Conservation (phyloP, 257 asterid species). For the Forsythia suspensa region DNA sequence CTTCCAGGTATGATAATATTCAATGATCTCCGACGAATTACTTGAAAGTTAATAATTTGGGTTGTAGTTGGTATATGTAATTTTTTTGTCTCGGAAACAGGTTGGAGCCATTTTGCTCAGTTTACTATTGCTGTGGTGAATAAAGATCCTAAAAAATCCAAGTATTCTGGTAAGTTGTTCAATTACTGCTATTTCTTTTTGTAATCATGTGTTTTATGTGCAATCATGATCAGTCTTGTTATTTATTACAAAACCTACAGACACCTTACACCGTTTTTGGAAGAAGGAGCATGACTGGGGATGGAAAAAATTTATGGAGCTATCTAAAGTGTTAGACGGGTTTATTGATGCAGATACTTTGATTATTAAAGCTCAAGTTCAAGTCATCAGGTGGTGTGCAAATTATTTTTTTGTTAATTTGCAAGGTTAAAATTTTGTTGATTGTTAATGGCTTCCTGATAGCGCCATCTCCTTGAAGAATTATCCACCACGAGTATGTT, state of each 20-base stretch:
- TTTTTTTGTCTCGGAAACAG: conserved; percentile 23
- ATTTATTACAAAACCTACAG: conserved; percentile 24
- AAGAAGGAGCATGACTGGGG: conserved; percentile 63
- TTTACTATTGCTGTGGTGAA: conserved; percentile 60
- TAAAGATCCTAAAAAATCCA: conserved; percentile 54
- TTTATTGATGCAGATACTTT: conserved; percentile 53
- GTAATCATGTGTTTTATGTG: neutral
- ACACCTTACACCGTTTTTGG: conserved; percentile 54
- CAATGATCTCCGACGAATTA: neutral
- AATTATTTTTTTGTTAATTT: neutral
- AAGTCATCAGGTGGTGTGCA: conserved; percentile 52
- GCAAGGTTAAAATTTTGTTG: neutral
- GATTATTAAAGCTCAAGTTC: conserved; percentile 54
- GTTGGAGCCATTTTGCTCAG: conserved; percentile 65
- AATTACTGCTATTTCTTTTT: neutral
- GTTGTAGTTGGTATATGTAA: conserved; percentile 13
- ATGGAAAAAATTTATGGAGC: conserved; percentile 64
- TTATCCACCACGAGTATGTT: neutral
- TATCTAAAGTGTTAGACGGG: conserved; percentile 50
- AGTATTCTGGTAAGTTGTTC: conserved; percentile 46
- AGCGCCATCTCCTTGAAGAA: neutral
- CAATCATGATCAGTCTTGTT: neutral
- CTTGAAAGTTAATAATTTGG: neutral
- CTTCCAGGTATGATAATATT: conserved; percentile 41
- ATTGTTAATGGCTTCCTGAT: neutral